Percentiles rank a stretch among this genome's conserved stretches.
phyloP scores from a whole-genome alignment of 768 basidiomycete genomes.

The Pleurotus citrinopileatus region DNA sequence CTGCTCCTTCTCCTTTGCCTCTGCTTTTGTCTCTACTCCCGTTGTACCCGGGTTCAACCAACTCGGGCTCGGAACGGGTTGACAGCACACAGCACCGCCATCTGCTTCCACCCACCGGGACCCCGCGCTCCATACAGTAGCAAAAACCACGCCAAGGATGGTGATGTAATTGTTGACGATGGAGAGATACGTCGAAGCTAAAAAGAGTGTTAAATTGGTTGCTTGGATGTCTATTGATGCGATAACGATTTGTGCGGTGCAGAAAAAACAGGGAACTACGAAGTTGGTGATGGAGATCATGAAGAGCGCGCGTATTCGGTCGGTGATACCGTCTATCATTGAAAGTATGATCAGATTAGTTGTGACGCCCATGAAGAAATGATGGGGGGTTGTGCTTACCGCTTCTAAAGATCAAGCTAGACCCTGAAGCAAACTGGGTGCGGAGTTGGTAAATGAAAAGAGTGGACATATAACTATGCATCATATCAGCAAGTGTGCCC shows the following conservation, averaged over 20 bases:
- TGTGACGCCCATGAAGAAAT: too few species aligned
- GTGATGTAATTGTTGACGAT: slow-evolving; percentile 26
- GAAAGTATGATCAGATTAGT: too few species aligned
- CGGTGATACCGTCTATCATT: slow-evolving; percentile 17
- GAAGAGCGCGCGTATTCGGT: slow-evolving; percentile 28
- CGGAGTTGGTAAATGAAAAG: slow-evolving; percentile 4
- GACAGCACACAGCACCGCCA: neutral
- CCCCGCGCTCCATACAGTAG: slow-evolving; percentile 29
- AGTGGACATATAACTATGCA: neutral
- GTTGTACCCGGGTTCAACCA: neutral
- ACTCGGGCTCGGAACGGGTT: neutral
- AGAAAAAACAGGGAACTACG: slow-evolving; percentile 34
- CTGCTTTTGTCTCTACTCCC: neutral
- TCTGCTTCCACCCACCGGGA: neutral
- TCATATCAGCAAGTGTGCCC: neutral
- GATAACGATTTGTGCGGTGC: slow-evolving; percentile 28
- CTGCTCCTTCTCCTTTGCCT: neutral
- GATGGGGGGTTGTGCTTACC: neutral
- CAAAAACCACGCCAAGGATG: slow-evolving; percentile 35
- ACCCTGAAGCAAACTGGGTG: neutral
- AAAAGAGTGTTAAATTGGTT: slow-evolving; percentile 14
- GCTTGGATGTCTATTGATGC: slow-evolving; percentile 17
- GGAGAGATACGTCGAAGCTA: slow-evolving; percentile 20
- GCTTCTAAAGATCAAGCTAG: slow-evolving; percentile 8
- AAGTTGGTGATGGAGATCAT: slow-evolving; percentile 34